These are phyloP conservation scores for Suillus hirtellus DNA, from an alignment of 768 basidiomycete genomes.

Conservation along the genomic window DNA sequence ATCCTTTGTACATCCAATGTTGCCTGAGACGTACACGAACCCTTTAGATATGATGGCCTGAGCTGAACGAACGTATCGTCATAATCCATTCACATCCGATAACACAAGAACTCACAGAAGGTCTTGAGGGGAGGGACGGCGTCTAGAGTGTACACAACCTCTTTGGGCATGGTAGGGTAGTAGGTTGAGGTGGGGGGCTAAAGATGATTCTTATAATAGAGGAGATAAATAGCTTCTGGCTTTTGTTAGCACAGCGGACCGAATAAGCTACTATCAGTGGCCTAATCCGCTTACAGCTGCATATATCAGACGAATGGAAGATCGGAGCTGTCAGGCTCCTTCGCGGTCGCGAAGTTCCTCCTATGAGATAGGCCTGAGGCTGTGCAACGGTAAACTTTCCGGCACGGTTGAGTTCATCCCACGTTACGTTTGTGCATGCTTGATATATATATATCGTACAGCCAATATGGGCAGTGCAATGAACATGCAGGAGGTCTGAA, in stretches of 20 bases:
- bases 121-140: conserved; percentile 37
- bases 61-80: conserved; percentile 24
- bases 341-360: background rate
- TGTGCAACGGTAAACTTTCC: background rate
- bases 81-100: background rate
- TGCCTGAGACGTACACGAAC: conserved; percentile 42
- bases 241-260: background rate
- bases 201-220: background rate
- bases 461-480: background rate
- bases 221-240: background rate
- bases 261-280: background rate
- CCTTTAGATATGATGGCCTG: conserved; percentile 38
- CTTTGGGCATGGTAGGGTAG: conserved; percentile 29
- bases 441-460: background rate
- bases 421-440: background rate
- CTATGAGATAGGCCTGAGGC: background rate
- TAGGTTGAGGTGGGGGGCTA: background rate
- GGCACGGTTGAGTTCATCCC: background rate
- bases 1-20: conserved; percentile 36
- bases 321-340: background rate
- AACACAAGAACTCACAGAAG: conserved; percentile 28
- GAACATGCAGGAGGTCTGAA: background rate
- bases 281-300: background rate
- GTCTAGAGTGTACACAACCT: conserved; percentile 28
- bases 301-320: background rate